Base-by-base conservation (phyloP, 257 asterid species). In the Euphrasia confusa region DNA sequence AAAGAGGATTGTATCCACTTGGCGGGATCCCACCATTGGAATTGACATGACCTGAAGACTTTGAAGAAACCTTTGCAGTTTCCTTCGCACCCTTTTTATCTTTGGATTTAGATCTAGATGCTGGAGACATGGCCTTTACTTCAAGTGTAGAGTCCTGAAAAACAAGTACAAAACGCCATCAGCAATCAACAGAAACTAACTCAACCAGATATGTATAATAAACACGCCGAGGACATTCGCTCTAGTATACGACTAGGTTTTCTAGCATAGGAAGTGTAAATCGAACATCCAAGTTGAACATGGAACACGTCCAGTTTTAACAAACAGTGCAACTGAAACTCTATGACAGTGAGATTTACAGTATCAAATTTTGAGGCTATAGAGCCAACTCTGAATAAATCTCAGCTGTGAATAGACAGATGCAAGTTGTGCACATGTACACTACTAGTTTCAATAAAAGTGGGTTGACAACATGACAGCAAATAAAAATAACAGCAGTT, bases 1-100 rank as follows among this genome's bases (percentile, higher is more conserved):
- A 66, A 56, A 82, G 71, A 65, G 98, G 96, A 69, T 91, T 91
- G 81, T 86, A 91, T 48, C 95, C 96, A 78, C 89, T 84, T 33
- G 89, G 79, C 3, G 90, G 80, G 50, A 68, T 48, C 58, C 89
- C 92, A 28, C 69, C 70, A 54, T 77, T 85, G 67, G 83, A 55
- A 66, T 65, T 83, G 45, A 67, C 76, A 55, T 79, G 94, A 59
- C 76, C 81, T 15, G 87, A 73, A 71, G 93, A 74, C 78, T 90
- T 90, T 45, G 78, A 74, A 70, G 88, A 71, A 64, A 66, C 71
- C 84, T 86, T 91, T 1, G 75, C 58, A 62, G 83, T 81, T 71
- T 86, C 98, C 78, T 88, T 91, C 5, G 68, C 79, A 47, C 81
- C 75, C 75, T 80, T 86, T 74, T 84, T 88, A 81, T 88, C 98